phyloP scores from a whole-genome alignment of 345 rosid species.

The Eucalyptus lansdowneana region DNA sequence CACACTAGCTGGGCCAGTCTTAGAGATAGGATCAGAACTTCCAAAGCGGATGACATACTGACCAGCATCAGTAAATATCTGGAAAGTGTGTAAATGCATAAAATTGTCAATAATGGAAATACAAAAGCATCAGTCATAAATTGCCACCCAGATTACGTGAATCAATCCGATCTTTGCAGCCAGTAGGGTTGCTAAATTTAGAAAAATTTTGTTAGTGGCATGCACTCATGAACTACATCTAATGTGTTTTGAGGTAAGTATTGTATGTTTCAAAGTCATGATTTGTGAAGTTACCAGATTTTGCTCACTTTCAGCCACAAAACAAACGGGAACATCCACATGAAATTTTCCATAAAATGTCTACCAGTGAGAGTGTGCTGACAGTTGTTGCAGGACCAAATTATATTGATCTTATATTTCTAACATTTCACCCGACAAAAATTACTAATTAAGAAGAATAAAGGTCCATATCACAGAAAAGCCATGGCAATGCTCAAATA shows the following conservation, averaged over 20 bases:
- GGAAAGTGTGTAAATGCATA: slow-evolving; percentile 2
- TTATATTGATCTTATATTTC: neutral
- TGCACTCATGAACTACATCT: neutral
- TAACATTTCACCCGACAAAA: neutral
- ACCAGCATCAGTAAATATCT: slow-evolving; percentile 98
- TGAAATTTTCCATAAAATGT: neutral
- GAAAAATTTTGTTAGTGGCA: neutral
- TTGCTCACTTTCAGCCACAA: neutral
- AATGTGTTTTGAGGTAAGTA: neutral
- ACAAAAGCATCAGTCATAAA: neutral
- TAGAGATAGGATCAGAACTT: slow-evolving; percentile 42
- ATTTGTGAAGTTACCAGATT: neutral
- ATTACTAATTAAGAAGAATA: neutral
- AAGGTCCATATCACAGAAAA: neutral
- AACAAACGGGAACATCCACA: neutral
- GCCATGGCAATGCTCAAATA: neutral
- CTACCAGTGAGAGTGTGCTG: neutral
- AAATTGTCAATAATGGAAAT: neutral
- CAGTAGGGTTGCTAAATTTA: neutral
- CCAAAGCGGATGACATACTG: slow-evolving; percentile 94
- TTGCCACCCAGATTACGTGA: neutral
- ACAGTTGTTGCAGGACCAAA: neutral
- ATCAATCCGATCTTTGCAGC: neutral
- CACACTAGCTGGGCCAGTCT: slow-evolving; percentile 40
- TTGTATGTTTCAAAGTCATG: neutral